A percentile compares a stretch with the other conserved stretches of the same genome.
These are phyloP conservation scores for Kurtzmaniella quercitrusa DNA, from an alignment of 1,139 yeast species.

Conservation along the genomic window DNA sequence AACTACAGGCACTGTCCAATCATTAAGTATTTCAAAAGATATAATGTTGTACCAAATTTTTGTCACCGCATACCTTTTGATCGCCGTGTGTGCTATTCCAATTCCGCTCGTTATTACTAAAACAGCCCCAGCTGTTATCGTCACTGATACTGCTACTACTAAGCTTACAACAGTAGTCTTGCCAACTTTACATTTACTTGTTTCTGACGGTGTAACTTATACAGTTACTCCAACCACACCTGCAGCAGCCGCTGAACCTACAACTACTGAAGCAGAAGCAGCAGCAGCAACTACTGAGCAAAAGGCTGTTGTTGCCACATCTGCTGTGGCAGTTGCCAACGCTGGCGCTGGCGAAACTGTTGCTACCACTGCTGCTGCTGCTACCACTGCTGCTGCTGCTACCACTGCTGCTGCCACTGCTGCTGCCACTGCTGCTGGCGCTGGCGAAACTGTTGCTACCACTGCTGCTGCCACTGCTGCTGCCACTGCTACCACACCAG, in stretches of 20 bases:
- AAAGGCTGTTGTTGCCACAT: neutral
- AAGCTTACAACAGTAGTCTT: constrained; percentile 57
- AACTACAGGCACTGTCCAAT: neutral
- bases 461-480: constrained; percentile 8
- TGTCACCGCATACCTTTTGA: constrained; percentile 17
- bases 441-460: constrained; percentile 9
- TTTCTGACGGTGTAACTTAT: constrained; percentile 43
- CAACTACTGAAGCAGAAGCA: constrained; percentile 8
- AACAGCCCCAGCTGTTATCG: constrained; percentile 58
- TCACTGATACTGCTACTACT: constrained; percentile 50
- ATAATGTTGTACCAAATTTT: constrained; percentile 10
- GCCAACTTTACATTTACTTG: constrained; percentile 65
- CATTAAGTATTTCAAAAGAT: too few relatives aligned
- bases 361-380: constrained; percentile 9
- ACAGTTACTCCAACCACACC: constrained; percentile 6
- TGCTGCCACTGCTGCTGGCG: constrained; percentile 9
- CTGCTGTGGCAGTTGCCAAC: constrained; percentile 5
- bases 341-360: constrained; percentile 8
- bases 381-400: constrained; percentile 13
- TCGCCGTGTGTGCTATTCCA: constrained; percentile 29
- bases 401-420: constrained; percentile 9
- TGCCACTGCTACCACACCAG: constrained; percentile 10
- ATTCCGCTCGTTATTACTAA: constrained; percentile 49
- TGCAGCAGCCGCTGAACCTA: constrained; percentile 5
- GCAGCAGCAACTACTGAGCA: constrained; percentile 6